Base-by-base conservation (phyloP, 2,329 filamentous ascomycete species). In the Cladosporium colombiae region DNA sequence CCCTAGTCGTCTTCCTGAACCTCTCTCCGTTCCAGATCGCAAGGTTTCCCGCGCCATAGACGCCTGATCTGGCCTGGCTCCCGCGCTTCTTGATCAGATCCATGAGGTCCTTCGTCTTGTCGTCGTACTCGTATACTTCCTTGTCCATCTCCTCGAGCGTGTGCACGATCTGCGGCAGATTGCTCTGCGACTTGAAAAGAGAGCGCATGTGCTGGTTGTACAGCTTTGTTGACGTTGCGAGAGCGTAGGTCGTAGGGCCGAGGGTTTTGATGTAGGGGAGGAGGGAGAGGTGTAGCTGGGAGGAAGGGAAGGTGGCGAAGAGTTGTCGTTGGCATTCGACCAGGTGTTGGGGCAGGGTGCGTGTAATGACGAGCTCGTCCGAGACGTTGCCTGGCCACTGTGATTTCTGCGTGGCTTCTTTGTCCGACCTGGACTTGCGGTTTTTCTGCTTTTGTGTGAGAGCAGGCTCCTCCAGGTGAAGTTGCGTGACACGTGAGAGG, bases 191-290 rank as follows among this genome's bases (percentile, higher is more conserved):
- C 5, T 29, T 44, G 29, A 55, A 33, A 3, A 66, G 64, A 16
- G 50, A 21, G 59, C 64, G 57, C 57, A 66, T 56, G 59, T 66
- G 58, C 14, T 56, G 49, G 37, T 66, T 66, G 57, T 62, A 66
- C 11, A 66, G 50, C 6, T 50, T 49, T 13, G 57, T 56, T 2
- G 33, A 37, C 4, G 52, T 50, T 21, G 49, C 57, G 35, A 66
- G 49, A 16, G 64, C 58, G 29, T 62, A 66, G 18, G 64, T 66
- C 10, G 58, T 25, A 0, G 64, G 64, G 7, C 64, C 64, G 5
- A 66, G 64, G 27, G 58, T 50, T 37, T 62, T 61, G 10, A 66
- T 31, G 23, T 66, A 66, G n/a, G 64, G 64, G 27, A 66, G 33
- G 7, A 66, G 49, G 13, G 49, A 56, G 11, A 49, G 14, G 33